phyloP scores from a whole-genome alignment of 371 early-diverging fungal species.

The Encephalitozoon hellem region DNA sequence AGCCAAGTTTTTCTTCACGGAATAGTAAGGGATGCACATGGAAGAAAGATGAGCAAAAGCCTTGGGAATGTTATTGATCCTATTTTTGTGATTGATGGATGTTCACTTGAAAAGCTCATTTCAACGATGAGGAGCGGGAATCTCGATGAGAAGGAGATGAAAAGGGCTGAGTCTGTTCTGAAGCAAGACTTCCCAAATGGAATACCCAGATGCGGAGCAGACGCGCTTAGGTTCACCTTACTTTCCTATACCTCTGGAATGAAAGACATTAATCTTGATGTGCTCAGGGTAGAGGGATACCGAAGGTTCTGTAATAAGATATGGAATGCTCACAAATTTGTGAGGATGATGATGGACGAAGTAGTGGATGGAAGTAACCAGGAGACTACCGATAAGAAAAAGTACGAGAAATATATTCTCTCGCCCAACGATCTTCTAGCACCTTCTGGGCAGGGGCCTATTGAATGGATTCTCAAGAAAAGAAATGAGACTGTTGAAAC shows the following conservation, averaged over 20 bases:
- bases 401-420: background rate
- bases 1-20: slow-evolving; percentile 78
- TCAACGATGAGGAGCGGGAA: slow-evolving; percentile 72
- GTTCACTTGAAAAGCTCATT: slow-evolving; percentile 68
- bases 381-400: background rate
- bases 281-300: slow-evolving; percentile 87
- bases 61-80: slow-evolving; percentile 98
- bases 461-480: slow-evolving; percentile 77
- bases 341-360: slow-evolving; percentile 4
- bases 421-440: background rate
- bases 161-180: slow-evolving; percentile 65
- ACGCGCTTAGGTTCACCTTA: slow-evolving; percentile 91
- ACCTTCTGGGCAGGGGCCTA: background rate
- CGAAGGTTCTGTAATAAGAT: slow-evolving; percentile 98
- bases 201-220: slow-evolving; percentile 94
- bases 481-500: slow-evolving; percentile 72
- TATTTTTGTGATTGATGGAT: slow-evolving; percentile 89
- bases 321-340: slow-evolving; percentile 73
- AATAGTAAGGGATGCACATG: slow-evolving; percentile 96
- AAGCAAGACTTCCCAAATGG: slow-evolving; percentile 87
- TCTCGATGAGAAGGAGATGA: slow-evolving; percentile 79
- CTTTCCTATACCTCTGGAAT: slow-evolving; percentile 75
- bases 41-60: slow-evolving; percentile 95
- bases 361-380: background rate
- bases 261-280: slow-evolving; percentile 88